Evolutionary conservation across 257 asterid genomes (phyloP).

Genomic region (Scutellaria barbata): DNA sequence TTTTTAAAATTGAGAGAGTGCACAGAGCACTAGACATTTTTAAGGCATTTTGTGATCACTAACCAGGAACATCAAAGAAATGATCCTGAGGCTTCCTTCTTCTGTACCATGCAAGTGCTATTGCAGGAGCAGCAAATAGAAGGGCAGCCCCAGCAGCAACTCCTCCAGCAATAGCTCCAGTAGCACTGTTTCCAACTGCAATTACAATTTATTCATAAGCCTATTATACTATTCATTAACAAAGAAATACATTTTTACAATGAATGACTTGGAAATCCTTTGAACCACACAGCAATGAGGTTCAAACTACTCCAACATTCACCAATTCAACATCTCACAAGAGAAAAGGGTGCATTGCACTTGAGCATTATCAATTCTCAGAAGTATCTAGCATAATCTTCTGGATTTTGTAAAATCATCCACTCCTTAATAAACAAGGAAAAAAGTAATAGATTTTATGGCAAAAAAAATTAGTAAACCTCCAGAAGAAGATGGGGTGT

Average conservation of each 20-base stretch:
- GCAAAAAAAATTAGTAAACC: conserved; percentile 41
- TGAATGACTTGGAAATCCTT: conserved; percentile 15
- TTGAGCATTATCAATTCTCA: neutral
- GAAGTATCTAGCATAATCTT: conserved; percentile 1
- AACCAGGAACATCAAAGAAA: conserved; percentile 61
- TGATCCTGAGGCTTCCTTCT: conserved; percentile 51
- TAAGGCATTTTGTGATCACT: conserved; percentile 31
- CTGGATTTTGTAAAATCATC: conserved; percentile 13
- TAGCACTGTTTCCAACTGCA: conserved; percentile 55
- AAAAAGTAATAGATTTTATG: conserved; percentile 1
- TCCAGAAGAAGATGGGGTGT: conserved; percentile 55
- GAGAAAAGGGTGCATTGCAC: neutral
- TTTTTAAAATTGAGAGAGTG: conserved; percentile 19
- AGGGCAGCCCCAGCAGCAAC: conserved; percentile 62
- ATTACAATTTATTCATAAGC: conserved; percentile 27
- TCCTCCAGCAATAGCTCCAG: conserved; percentile 61
- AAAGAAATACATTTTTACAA: conserved; percentile 6
- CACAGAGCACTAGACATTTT: neutral
- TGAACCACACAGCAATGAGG: conserved; percentile 5
- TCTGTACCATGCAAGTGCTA: conserved; percentile 55
- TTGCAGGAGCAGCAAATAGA: conserved; percentile 57
- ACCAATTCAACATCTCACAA: neutral
- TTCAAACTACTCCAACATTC: conserved; percentile 23
- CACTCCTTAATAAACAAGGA: neutral
- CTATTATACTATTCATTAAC: conserved; percentile 24